phyloP scores from a whole-genome alignment of 257 asterid genomes.

The Parsonsia alboflavescens region DNA sequence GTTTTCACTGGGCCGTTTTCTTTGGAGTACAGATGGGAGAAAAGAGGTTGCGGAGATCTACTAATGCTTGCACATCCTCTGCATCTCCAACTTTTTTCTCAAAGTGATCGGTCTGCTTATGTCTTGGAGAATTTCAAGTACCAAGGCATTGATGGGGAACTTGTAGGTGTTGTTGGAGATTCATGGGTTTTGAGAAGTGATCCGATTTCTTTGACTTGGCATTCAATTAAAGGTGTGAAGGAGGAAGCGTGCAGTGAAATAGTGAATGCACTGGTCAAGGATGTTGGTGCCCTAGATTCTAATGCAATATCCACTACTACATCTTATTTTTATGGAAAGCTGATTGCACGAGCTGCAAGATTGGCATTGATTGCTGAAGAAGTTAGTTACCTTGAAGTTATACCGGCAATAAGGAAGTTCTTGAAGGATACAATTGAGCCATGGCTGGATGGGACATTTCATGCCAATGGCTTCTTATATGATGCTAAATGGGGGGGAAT shows the following conservation, averaged over 20 bases:
- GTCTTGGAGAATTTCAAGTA: slow-evolving; percentile 66
- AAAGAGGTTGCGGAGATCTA: slow-evolving; percentile 82
- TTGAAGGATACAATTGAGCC: slow-evolving; percentile 89
- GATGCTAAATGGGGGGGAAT: slow-evolving; percentile 93
- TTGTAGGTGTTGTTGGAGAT: slow-evolving; percentile 85
- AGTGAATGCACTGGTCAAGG: slow-evolving; percentile 48
- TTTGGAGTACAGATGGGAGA: slow-evolving; percentile 82
- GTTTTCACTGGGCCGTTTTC: slow-evolving; percentile 51
- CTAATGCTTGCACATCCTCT: slow-evolving; percentile 96
- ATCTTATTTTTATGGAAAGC: slow-evolving; percentile 73
- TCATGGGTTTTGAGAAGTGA: slow-evolving; percentile 76
- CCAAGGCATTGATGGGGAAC: slow-evolving; percentile 77
- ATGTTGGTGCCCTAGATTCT: slow-evolving; percentile 55
- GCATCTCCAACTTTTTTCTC: slow-evolving; percentile 61
- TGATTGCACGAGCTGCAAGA: slow-evolving; percentile 95
- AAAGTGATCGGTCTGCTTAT: slow-evolving; percentile 35
- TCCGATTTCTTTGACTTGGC: slow-evolving; percentile 83
- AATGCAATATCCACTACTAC: slow-evolving; percentile 51
- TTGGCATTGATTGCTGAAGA: slow-evolving; percentile 90
- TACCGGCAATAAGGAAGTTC: slow-evolving; percentile 57
- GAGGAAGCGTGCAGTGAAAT: slow-evolving; percentile 55
- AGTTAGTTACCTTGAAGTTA: slow-evolving; percentile 52
- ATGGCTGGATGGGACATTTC: slow-evolving; percentile 81
- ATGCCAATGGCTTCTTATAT: slow-evolving; percentile 65
- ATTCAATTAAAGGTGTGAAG: slow-evolving; percentile 63